Evolutionary conservation across 1,284 basidiomycete species (phyloP), one percentile per base, ranked within the genome.

Genomic region (Apiotrichum veenhuisii): DNA sequence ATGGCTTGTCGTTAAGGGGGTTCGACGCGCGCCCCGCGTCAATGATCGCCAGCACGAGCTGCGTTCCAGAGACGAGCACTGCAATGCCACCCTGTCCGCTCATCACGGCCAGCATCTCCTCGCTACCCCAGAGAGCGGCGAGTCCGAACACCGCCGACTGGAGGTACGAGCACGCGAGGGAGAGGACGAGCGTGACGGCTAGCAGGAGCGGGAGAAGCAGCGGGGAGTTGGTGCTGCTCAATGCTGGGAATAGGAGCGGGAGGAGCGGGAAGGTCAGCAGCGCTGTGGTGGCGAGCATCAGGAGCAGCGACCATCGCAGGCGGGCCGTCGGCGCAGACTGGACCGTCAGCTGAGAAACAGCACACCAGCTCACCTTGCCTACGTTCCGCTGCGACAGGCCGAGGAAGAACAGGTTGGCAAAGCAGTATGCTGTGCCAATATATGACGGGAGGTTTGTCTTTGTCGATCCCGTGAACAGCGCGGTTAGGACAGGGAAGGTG

Each of bases 31-130:
- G 26, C 18, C 33, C 40, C 26, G 70, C 57, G 0, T 66, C 62
- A 33, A 74, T 42, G 27, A 73, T 43, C 12, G 75, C 73, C 3
- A 77, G 57, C 18, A 72, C 44, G 14, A 75, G 55, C 51, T 77
- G 76, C 0, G 66, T 64, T 8, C 56, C 57, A 0, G 75, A 77
- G 15, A 78, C 72, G 1, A 76, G 56, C 12, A 77, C 72, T 2
- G 73, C 75, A 23, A 78, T 74, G 0, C 73, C 75, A 11, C 76
- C 77, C 65, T 77, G 73, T 12, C 75, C 76, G 14, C 71, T 71
- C 72, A 78, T 74, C 51, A 77, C 74, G 22, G 70, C 73, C n/a
- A 75, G 60, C 33, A 73, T 69, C 55, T 73, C 66, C 17, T 64
- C 55, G 10, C 64, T 64, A 7, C 73, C 73, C 65, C 73, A 72